Conservation (phyloP, 768 basidiomycete genomes). For the Hebeloma cylindrosporum region DNA sequence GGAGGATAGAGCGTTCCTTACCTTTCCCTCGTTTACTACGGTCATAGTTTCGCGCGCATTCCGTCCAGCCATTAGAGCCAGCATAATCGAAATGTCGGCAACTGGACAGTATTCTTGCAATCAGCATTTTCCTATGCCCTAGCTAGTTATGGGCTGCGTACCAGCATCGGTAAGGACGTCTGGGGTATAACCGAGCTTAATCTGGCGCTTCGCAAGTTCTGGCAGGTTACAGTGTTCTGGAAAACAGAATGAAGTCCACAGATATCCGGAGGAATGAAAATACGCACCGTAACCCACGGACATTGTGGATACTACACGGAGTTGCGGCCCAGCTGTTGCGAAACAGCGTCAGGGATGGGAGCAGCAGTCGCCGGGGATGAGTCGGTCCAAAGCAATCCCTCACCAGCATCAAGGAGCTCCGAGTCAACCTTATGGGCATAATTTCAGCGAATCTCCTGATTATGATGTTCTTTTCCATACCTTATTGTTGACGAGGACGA, state of each 20-base stretch:
- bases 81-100: slow-evolving; percentile 87
- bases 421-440: slow-evolving; percentile 57
- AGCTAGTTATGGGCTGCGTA: slow-evolving; percentile 22
- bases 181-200: slow-evolving; percentile 89
- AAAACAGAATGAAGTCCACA: not conserved
- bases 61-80: slow-evolving; percentile 91
- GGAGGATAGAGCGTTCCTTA: slow-evolving; percentile 32
- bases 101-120: slow-evolving; percentile 46
- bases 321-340: slow-evolving; percentile 62
- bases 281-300: slow-evolving; percentile 81
- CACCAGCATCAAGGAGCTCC: slow-evolving; percentile 67
- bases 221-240: slow-evolving; percentile 79
- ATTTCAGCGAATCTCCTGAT: not conserved
- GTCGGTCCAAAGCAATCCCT: slow-evolving; percentile 1
- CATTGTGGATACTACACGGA: slow-evolving; percentile 90
- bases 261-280: not conserved
- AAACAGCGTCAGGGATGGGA: slow-evolving; percentile 1
- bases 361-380: not conserved
- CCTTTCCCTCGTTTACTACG: slow-evolving; percentile 70
- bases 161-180: slow-evolving; percentile 93
- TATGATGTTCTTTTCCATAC: slow-evolving; percentile 32
- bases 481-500: slow-evolving; percentile 72
- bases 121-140: no score
- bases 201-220: slow-evolving; percentile 55
- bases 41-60: slow-evolving; percentile 63